Conservation (phyloP, 805 yeast species). For the Barnettozyma populi region DNA sequence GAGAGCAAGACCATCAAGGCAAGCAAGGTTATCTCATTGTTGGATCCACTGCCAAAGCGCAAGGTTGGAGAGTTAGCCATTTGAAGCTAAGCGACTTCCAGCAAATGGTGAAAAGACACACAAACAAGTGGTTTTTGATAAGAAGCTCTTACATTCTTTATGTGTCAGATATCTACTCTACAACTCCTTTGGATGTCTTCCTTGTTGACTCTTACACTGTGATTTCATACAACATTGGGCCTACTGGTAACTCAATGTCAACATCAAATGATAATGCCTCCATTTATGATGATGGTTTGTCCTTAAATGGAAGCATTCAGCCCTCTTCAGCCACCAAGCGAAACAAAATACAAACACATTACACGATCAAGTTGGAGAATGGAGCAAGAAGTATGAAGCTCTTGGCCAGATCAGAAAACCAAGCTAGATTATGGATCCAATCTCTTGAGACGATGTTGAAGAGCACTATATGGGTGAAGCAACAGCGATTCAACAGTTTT, state of each 20-base stretch:
- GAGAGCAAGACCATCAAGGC: constrained; percentile 52
- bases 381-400: constrained; percentile 74
- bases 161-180: constrained; percentile 79
- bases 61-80: constrained; percentile 96
- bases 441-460: constrained; percentile 67
- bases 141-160: constrained; percentile 80
- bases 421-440: constrained; percentile 67
- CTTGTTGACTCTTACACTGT: constrained; percentile 75
- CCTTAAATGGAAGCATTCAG: constrained; percentile 20
- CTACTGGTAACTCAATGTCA: constrained; percentile 20
- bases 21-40: constrained; percentile 84
- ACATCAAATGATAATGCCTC: constrained; percentile 36
- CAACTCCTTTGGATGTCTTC: constrained; percentile 88
- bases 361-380: constrained; percentile 57
- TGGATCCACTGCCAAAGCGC: constrained; percentile 76
- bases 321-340: constrained; percentile 15
- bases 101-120: constrained; percentile 87
- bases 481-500: constrained; percentile 78
- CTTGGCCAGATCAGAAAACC: constrained; percentile 59
- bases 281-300: constrained; percentile 27
- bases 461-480: constrained; percentile 65
- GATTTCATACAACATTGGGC: constrained; percentile 41
- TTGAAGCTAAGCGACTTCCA: constrained; percentile 70
- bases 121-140: constrained; percentile 87
- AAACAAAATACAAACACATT: constrained; percentile 46